phyloP scores from a whole-genome alignment of 2,329 filamentous ascomycete genomes.

The Epichloe uncinata region DNA sequence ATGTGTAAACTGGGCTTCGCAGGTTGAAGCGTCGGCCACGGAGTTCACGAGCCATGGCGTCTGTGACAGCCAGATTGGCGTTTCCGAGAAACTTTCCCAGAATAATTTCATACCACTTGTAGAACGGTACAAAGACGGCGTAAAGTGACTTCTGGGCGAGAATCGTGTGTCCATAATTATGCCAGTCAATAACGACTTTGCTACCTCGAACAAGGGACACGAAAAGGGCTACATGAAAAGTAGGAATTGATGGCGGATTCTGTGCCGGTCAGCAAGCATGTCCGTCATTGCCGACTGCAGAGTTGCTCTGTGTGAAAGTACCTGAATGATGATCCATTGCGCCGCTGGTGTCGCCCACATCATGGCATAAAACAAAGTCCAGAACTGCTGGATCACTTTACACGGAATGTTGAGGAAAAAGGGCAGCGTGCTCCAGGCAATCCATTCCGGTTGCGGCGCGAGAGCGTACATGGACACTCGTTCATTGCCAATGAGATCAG shows the following conservation, averaged over 20 bases:
- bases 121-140: constrained; percentile 66
- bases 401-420: constrained; percentile 69
- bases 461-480: constrained; percentile 62
- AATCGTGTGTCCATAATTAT: constrained; percentile 97
- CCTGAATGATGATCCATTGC: constrained; percentile 76
- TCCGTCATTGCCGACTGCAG: background rate
- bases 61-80: constrained; percentile 75
- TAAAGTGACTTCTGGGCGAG: constrained; percentile 48
- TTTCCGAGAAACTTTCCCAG: constrained; percentile 55
- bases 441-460: constrained; percentile 47
- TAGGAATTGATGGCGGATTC: constrained; percentile 93
- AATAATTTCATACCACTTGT: constrained; percentile 62
- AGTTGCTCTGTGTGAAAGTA: constrained; percentile 17
- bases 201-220: constrained; percentile 68
- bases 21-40: constrained; percentile 50
- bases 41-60: constrained; percentile 73
- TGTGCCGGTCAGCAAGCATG: constrained; percentile 23
- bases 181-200: constrained; percentile 85
- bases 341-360: constrained; percentile 61
- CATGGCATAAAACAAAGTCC: constrained; percentile 56
- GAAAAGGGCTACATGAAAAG: constrained; percentile 60
- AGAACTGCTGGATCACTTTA: constrained; percentile 76
- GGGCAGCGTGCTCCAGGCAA: constrained; percentile 56
- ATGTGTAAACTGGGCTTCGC: constrained; percentile 48
- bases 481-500: constrained; percentile 56